Conservation (phyloP, 805 yeast genomes). For the Barnettozyma pratensis region DNA sequence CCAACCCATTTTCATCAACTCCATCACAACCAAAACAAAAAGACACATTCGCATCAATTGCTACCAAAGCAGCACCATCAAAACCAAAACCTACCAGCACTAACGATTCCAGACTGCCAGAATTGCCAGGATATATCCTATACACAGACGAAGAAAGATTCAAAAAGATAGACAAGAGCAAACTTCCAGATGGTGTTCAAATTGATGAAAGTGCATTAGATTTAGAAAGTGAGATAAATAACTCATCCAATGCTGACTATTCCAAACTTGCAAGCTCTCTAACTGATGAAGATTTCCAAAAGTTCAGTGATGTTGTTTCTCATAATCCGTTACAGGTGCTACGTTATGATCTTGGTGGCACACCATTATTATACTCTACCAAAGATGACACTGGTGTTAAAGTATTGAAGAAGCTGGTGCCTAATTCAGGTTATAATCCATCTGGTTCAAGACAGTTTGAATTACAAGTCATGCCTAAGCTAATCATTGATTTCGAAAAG, state of each 20-base stretch:
- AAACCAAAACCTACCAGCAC: slow-evolving; percentile 8
- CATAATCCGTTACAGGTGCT: slow-evolving; percentile 85
- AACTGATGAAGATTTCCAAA: slow-evolving; percentile 63
- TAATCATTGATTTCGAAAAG: slow-evolving; percentile 76
- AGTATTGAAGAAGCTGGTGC: slow-evolving; percentile 38
- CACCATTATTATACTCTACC: slow-evolving; percentile 65
- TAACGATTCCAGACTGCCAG: slow-evolving; percentile 31
- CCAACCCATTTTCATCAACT: no score
- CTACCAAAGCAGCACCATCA: slow-evolving; percentile 25
- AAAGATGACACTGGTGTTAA: slow-evolving; percentile 49
- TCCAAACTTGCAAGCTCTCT: slow-evolving; percentile 49
- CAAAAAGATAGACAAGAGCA: slow-evolving; percentile 35
- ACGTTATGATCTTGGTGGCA: slow-evolving; percentile 76
- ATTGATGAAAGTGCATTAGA: slow-evolving; percentile 48
- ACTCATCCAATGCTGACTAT: slow-evolving; percentile 34
- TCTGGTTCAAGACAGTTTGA: slow-evolving; percentile 64
- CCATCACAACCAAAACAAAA: slow-evolving; percentile 1
- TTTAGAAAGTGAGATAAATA: slow-evolving; percentile 31
- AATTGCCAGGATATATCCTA: slow-evolving; percentile 60
- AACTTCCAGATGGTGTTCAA: slow-evolving; percentile 46
- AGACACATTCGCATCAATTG: slow-evolving; percentile 29
- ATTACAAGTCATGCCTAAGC: slow-evolving; percentile 90
- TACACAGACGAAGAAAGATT: slow-evolving; percentile 70
- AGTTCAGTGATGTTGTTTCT: slow-evolving; percentile 68
- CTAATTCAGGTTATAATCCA: slow-evolving; percentile 59